Conservation (phyloP, 2,329 filamentous ascomycete genomes). For the Neoascochyta sp. region DNA sequence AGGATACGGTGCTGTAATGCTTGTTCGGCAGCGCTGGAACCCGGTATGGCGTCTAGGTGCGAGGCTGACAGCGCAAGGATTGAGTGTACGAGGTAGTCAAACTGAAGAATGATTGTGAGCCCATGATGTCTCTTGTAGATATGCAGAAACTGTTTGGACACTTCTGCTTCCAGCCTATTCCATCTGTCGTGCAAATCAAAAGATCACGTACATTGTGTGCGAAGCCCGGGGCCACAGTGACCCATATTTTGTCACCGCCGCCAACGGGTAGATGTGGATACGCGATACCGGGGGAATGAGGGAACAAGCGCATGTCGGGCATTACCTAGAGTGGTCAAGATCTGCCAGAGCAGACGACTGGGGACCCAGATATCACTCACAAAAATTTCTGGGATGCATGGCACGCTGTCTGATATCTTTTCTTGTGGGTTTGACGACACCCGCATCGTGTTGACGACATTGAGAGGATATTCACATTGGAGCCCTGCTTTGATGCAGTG, state of each 20-base stretch:
- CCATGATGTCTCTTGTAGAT: too few relatives aligned
- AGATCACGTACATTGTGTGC: conserved; percentile 57
- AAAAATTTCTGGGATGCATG: too few relatives aligned
- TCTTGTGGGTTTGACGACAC: too few relatives aligned
- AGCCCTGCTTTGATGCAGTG: conserved; percentile 62
- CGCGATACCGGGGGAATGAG: conserved; percentile 61
- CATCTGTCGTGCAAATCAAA: background rate
- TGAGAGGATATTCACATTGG: conserved; percentile 59
- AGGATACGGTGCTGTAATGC: conserved; percentile 64
- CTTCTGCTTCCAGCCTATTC: too few relatives aligned
- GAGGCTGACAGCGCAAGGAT: conserved; percentile 66
- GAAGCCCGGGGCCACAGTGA: conserved; percentile 62
- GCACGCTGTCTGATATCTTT: too few relatives aligned
- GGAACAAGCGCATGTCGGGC: conserved; percentile 66
- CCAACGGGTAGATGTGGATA: conserved; percentile 63
- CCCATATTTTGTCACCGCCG: conserved; percentile 64
- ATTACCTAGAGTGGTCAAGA: conserved; percentile 26
- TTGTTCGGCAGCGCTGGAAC: conserved; percentile 51
- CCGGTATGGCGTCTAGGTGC: conserved; percentile 53
- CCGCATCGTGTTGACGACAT: too few relatives aligned
- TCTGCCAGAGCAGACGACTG: conserved; percentile 1
- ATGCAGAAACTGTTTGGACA: too few relatives aligned
- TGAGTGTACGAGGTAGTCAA: conserved; percentile 67
- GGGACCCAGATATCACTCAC: conserved; percentile 20
- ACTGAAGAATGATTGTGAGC: conserved; percentile 37